These are phyloP conservation scores for Cadophora gregata DNA, from an alignment of 2,329 filamentous ascomycete species.

Conservation along the genomic window DNA sequence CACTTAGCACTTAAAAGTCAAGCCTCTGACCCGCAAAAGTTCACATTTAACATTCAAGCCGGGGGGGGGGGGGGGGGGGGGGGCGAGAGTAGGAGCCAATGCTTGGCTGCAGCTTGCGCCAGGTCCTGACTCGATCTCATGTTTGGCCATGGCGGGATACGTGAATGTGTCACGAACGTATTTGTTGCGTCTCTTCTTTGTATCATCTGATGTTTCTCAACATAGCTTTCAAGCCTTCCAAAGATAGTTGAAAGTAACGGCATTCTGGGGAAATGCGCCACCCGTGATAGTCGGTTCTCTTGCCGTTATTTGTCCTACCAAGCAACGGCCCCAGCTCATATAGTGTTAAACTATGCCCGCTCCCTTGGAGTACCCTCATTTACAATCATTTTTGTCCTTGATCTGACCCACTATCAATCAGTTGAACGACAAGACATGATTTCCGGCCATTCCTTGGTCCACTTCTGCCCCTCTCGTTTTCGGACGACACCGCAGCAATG, in stretches of 20 bases:
- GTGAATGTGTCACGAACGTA: no score
- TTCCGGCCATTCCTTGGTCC: background rate
- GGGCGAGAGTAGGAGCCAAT: background rate
- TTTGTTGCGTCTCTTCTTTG: background rate
- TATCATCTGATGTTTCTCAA: background rate
- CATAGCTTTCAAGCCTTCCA: background rate
- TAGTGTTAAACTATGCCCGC: background rate
- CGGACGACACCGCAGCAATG: background rate
- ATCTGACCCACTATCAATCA: background rate
- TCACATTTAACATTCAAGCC: no score
- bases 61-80: no score
- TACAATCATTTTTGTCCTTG: background rate
- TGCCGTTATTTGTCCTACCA: background rate
- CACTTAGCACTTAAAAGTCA: no score
- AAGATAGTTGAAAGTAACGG: background rate
- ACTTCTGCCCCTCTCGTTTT: background rate
- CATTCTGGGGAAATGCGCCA: background rate
- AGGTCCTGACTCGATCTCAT: no score
- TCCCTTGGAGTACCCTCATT: background rate
- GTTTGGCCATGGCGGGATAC: no score
- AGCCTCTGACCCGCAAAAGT: no score
- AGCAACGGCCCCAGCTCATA: conserved; percentile 1
- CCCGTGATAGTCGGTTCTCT: background rate
- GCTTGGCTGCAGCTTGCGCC: background rate
- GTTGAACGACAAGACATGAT: background rate